A percentile compares a stretch with the other conserved stretches of the same genome.
phyloP scores from a whole-genome alignment of 192 early-diverging fungal genomes.

The Paraglomus occultum region DNA sequence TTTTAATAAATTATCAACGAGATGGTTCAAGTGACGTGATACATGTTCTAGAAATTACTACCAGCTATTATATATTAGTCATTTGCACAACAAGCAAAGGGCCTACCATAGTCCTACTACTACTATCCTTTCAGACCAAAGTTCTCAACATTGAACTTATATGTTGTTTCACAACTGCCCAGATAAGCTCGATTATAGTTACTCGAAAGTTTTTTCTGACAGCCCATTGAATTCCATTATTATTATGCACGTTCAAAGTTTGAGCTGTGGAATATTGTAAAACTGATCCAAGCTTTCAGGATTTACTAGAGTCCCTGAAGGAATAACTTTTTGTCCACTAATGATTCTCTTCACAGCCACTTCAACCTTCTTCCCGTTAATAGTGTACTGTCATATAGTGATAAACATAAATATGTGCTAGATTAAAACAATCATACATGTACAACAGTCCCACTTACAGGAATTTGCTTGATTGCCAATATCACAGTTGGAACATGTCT shows the following conservation, averaged over 20 bases:
- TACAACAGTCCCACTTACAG: conserved; percentile 49
- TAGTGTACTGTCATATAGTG: conserved; percentile 65
- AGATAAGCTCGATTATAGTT: too few relatives aligned
- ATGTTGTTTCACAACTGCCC: too few relatives aligned
- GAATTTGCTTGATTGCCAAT: conserved; percentile 78
- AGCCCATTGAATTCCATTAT: too few relatives aligned
- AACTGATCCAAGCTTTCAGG: conserved; percentile 85
- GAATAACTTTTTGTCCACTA: conserved; percentile 76
- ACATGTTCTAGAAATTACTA: too few relatives aligned
- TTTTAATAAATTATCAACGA: too few relatives aligned
- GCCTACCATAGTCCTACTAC: too few relatives aligned
- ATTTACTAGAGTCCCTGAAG: conserved; percentile 81
- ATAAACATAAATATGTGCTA: not conserved
- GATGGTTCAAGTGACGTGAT: too few relatives aligned
- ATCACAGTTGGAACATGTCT: conserved; percentile 91
- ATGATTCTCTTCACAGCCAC: conserved; percentile 90
- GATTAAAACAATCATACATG: not conserved
- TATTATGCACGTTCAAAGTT: conserved; percentile 9
- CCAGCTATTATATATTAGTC: too few relatives aligned
- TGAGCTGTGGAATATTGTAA: conserved; percentile 72
- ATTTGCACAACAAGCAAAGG: too few relatives aligned
- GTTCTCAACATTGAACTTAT: too few relatives aligned
- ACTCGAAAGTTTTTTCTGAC: too few relatives aligned
- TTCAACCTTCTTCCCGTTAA: conserved; percentile 98
- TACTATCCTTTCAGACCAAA: too few relatives aligned